phyloP scores from a whole-genome alignment of 139 green algal genomes.

The Chlorella sp. region DNA sequence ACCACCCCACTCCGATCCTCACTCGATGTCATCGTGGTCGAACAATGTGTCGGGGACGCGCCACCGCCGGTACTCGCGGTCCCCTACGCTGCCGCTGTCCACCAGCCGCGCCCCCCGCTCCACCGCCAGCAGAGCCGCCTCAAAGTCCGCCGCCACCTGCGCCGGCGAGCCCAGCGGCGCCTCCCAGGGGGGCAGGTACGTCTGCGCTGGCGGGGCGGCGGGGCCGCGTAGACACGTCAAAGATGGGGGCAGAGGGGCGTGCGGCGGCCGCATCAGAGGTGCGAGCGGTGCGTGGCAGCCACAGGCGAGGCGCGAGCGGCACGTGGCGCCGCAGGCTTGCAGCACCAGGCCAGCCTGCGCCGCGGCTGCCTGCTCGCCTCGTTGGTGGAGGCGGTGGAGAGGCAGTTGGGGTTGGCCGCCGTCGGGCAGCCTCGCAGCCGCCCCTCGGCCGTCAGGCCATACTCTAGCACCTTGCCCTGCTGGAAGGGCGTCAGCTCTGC shows the following conservation, averaged over 20 bases:
- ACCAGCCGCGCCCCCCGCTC: background rate
- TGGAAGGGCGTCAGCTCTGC: constrained; percentile 17
- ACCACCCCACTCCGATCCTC: constrained; percentile 1
- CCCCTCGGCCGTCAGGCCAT: constrained; percentile 11
- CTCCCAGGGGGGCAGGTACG: constrained; percentile 22
- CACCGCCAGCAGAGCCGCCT: constrained; percentile 14
- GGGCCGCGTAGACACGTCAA: constrained; percentile 41
- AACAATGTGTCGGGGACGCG: constrained; percentile 1
- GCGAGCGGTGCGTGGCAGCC: background rate
- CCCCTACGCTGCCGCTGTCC: background rate
- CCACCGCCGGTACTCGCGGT: constrained; percentile 17
- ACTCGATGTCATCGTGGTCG: constrained; percentile 38
- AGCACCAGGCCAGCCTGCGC: background rate
- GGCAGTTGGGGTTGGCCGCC: constrained; percentile 67
- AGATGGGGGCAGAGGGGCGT: background rate
- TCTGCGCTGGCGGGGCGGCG: constrained; percentile 22
- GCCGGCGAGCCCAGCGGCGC: constrained; percentile 1
- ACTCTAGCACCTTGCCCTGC: constrained; percentile 18
- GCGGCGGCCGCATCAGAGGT: too few relatives aligned
- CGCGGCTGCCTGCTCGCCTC: background rate
- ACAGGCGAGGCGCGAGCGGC: background rate
- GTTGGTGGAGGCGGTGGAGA: constrained; percentile 54
- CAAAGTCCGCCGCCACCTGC: constrained; percentile 17
- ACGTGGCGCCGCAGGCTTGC: background rate
- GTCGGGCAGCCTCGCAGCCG: constrained; percentile 32